phyloP scores from a whole-genome alignment of 495 filamentous ascomycete genomes.

The Ramalina intermedia region DNA sequence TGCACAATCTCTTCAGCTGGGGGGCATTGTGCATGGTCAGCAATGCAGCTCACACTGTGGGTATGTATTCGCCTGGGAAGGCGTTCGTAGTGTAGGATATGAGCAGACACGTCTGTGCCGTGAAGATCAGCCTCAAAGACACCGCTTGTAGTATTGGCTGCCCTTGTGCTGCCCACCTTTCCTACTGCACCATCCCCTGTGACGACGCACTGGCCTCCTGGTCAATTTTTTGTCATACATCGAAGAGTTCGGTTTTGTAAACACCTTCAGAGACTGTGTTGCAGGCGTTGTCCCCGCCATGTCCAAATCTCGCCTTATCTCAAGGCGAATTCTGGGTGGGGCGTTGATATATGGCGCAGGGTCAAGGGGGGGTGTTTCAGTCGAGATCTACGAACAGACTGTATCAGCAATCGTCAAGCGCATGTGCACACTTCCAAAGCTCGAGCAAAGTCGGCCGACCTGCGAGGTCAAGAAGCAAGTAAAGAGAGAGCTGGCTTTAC shows the following conservation, averaged over 20 bases:
- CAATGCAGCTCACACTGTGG: slow-evolving; percentile 66
- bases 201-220: slow-evolving; percentile 66
- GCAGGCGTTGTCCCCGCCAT: slow-evolving; percentile 55
- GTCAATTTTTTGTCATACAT: slow-evolving; percentile 16
- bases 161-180: slow-evolving; percentile 75
- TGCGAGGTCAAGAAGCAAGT: too few species aligned
- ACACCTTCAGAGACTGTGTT: slow-evolving; percentile 66
- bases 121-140: slow-evolving; percentile 6
- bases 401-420: neutral
- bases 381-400: neutral
- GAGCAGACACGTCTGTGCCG: slow-evolving; percentile 79
- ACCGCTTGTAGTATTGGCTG: too few species aligned
- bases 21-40: neutral
- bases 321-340: neutral
- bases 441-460: too few species aligned
- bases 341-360: neutral
- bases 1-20: slow-evolving; percentile 24
- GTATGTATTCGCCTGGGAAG: slow-evolving; percentile 99
- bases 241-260: neutral
- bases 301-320: neutral
- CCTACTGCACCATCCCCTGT: slow-evolving; percentile 98
- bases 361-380: neutral
- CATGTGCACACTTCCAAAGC: neutral
- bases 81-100: slow-evolving; percentile 99
- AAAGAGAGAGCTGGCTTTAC: too few species aligned